These are phyloP conservation scores for Mallotus repandus DNA, from an alignment of 441 rosid genomes.

Conservation along the genomic window DNA sequence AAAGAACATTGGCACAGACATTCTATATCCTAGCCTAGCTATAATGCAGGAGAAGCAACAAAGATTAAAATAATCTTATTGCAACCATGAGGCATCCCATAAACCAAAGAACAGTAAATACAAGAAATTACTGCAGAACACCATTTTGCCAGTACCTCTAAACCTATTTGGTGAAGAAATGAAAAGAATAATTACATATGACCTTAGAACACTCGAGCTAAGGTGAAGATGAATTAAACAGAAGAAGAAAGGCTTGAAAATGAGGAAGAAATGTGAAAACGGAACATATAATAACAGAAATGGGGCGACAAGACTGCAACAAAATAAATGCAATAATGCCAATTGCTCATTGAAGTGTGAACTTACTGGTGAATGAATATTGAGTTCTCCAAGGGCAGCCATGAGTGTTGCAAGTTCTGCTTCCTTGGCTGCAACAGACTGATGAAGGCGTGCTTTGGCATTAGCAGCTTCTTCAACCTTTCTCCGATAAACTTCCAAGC, in stretches of 20 bases:
- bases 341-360: not conserved
- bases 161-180: too few species aligned
- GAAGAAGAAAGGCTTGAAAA: not conserved
- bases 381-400: constrained; percentile 87
- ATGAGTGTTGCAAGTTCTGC: constrained; percentile 96
- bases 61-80: not conserved
- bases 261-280: not conserved
- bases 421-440: constrained; percentile 90
- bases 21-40: not conserved
- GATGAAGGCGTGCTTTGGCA: constrained; percentile 88
- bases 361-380: constrained; percentile 63
- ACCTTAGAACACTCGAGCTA: too few species aligned
- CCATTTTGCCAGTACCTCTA: too few species aligned
- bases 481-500: constrained; percentile 82
- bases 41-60: not conserved
- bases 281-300: not conserved
- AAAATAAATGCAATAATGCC: constrained; percentile 2
- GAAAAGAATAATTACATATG: too few species aligned
- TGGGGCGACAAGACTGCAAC: not conserved
- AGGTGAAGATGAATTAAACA: not conserved
- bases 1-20: too few species aligned
- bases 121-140: too few species aligned
- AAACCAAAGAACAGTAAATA: too few species aligned
- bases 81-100: too few species aligned
- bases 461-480: constrained; percentile 97